Evolutionary conservation across 805 yeast species (phyloP).

Genomic region (Zygosaccharomyces lentus): DNA sequence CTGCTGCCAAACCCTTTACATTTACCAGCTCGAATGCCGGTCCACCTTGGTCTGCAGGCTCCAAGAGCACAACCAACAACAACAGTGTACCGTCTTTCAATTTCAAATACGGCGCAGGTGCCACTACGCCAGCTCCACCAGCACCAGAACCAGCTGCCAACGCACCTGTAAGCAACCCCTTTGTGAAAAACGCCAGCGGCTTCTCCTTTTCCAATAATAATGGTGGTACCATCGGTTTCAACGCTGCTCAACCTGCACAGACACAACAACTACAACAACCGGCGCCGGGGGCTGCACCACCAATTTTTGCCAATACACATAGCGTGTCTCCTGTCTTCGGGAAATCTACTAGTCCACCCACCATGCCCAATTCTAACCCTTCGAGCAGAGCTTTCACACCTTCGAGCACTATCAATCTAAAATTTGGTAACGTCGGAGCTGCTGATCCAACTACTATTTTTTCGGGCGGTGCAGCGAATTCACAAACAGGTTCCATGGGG

Average conservation of each 20-base stretch:
- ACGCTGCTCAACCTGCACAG: slow-evolving; percentile 3
- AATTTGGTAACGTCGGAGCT: slow-evolving; percentile 20
- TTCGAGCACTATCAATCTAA: slow-evolving; percentile 25
- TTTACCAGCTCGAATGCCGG: background rate
- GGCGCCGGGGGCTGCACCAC: slow-evolving; percentile 10
- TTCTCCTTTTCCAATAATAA: slow-evolving; percentile 8
- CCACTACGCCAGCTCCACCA: background rate
- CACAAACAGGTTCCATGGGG: slow-evolving; percentile 8
- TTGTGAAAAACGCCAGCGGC: slow-evolving; percentile 1
- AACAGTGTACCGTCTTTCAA: slow-evolving; percentile 1
- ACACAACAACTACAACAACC: background rate
- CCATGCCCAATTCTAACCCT: slow-evolving; percentile 5
- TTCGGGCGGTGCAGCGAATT: slow-evolving; percentile 11
- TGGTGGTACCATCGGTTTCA: background rate
- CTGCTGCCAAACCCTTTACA: slow-evolving; percentile 1
- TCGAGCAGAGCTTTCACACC: slow-evolving; percentile 24
- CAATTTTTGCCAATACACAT: slow-evolving; percentile 14
- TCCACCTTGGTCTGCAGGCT: slow-evolving; percentile 1
- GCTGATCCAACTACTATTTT: slow-evolving; percentile 25
- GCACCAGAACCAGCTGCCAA: slow-evolving; percentile 1
- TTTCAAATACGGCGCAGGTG: slow-evolving; percentile 7
- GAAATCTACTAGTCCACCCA: slow-evolving; percentile 16
- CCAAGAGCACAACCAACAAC: background rate
- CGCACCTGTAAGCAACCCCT: slow-evolving; percentile 7
- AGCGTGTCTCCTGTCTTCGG: slow-evolving; percentile 23